Percentiles rank a stretch among this genome's conserved stretches.
phyloP scores from a whole-genome alignment of 805 yeast species.

The Kregervanrija fluxuum region DNA sequence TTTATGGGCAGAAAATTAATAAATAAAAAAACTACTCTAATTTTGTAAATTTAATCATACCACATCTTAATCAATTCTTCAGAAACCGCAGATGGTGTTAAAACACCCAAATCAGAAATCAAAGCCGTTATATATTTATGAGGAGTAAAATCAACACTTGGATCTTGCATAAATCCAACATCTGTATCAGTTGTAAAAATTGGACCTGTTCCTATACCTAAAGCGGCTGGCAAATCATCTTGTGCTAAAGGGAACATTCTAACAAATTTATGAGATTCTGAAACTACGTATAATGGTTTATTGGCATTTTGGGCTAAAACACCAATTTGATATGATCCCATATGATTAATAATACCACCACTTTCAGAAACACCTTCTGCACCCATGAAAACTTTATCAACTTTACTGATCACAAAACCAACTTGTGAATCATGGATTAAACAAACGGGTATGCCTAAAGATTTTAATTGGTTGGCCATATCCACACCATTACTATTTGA shows the following conservation, averaged over 20 bases:
- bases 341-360: constrained; percentile 94
- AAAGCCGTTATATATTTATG: constrained; percentile 93
- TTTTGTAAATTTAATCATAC: constrained; percentile 58
- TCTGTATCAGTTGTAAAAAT: constrained; percentile 32
- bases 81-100: constrained; percentile 97
- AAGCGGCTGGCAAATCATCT: constrained; percentile 66
- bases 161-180: constrained; percentile 33
- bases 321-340: constrained; percentile 93
- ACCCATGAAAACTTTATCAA: constrained; percentile 91
- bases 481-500: constrained; percentile 69
- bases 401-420: constrained; percentile 84
- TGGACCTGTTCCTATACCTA: constrained; percentile 20
- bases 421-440: constrained; percentile 90
- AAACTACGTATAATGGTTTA: constrained; percentile 89
- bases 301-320: constrained; percentile 84
- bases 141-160: constrained; percentile 86
- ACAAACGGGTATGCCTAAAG: constrained; percentile 76
- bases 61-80: constrained; percentile 97
- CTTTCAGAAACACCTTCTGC: constrained; percentile 99
- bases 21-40: no score
- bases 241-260: constrained; percentile 93
- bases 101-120: constrained; percentile 91
- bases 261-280: constrained; percentile 94
- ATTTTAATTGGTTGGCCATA: constrained; percentile 63
- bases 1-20: no score